Percentiles rank a stretch among this genome's conserved stretches.
These are phyloP conservation scores for Globisporangium solare DNA, from an alignment of 352 stramenopile genomes.

Conservation along the genomic window DNA sequence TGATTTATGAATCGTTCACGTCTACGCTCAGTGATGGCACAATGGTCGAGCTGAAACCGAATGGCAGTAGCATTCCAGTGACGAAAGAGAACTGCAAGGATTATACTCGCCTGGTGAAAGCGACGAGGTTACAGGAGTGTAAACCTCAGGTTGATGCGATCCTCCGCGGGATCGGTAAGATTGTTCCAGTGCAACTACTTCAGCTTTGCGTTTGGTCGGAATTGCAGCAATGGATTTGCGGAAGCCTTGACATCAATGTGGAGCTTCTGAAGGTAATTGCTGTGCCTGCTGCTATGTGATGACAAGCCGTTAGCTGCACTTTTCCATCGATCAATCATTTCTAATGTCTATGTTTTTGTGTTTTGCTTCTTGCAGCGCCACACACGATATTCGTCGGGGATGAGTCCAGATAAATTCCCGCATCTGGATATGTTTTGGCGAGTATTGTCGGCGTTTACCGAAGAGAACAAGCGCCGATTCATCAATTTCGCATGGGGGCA, in stretches of 20 bases:
- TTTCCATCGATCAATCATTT: constrained; percentile 6
- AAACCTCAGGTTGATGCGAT: constrained; percentile 75
- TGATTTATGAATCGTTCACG: constrained; percentile 68
- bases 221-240: constrained; percentile 76
- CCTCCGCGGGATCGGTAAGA: constrained; percentile 57
- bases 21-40: constrained; percentile 66
- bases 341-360: constrained; percentile 21
- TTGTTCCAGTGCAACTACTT: constrained; percentile 61
- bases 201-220: constrained; percentile 77
- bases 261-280: constrained; percentile 58
- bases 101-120: constrained; percentile 59
- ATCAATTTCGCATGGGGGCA: constrained; percentile 86
- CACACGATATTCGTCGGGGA: constrained; percentile 74
- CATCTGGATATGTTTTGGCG: constrained; percentile 80
- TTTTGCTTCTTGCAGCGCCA: constrained; percentile 48
- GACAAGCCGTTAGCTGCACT: neutral
- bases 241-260: constrained; percentile 71
- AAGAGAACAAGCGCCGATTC: constrained; percentile 77
- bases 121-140: constrained; percentile 64
- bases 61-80: constrained; percentile 38
- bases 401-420: constrained; percentile 63
- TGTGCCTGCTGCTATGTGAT: neutral
- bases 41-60: constrained; percentile 51
- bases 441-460: constrained; percentile 49
- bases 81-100: constrained; percentile 73